phyloP scores from a whole-genome alignment of 163 green algal species.

The Chlorella variabilis region DNA sequence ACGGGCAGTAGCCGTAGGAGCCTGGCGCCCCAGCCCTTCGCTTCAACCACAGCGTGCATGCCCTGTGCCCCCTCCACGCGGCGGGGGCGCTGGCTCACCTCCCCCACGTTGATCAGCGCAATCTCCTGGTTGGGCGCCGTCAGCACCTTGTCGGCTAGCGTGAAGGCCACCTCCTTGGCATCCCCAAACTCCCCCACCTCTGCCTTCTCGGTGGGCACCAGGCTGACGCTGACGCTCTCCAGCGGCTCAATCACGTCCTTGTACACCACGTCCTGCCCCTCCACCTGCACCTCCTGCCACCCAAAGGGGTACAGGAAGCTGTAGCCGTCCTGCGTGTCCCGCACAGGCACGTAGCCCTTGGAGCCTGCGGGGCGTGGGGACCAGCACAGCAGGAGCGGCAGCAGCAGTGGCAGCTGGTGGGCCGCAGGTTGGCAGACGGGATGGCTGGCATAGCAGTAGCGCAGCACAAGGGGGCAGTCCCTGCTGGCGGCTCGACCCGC shows the following conservation, averaged over 20 bases:
- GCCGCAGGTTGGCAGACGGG: too few relatives aligned
- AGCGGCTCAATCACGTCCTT: conserved; percentile 99
- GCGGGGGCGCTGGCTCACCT: conserved; percentile 8
- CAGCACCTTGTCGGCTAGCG: conserved; percentile 89
- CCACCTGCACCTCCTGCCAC: conserved; percentile 94
- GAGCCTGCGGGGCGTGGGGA: conserved; percentile 34
- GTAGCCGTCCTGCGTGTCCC: conserved; percentile 90
- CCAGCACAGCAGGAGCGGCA: background rate
- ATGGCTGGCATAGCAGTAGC: too few relatives aligned
- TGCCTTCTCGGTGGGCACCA: conserved; percentile 82
- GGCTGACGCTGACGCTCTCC: conserved; percentile 87
- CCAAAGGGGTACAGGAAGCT: conserved; percentile 97
- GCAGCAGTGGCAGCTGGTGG: background rate
- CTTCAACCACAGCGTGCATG: too few relatives aligned
- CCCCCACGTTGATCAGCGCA: conserved; percentile 67
- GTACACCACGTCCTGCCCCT: conserved; percentile 93
- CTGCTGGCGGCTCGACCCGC: too few relatives aligned
- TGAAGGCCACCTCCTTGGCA: conserved; percentile 79
- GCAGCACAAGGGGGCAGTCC: background rate
- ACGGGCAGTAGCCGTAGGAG: too few relatives aligned
- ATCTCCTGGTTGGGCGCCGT: conserved; percentile 82
- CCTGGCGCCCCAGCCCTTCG: too few relatives aligned
- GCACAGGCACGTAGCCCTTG: conserved; percentile 80
- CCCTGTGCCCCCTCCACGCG: too few relatives aligned
- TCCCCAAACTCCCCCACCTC: conserved; percentile 87